Base-by-base conservation (phyloP, 768 basidiomycete genomes). In the Albatrellus ellisii region DNA sequence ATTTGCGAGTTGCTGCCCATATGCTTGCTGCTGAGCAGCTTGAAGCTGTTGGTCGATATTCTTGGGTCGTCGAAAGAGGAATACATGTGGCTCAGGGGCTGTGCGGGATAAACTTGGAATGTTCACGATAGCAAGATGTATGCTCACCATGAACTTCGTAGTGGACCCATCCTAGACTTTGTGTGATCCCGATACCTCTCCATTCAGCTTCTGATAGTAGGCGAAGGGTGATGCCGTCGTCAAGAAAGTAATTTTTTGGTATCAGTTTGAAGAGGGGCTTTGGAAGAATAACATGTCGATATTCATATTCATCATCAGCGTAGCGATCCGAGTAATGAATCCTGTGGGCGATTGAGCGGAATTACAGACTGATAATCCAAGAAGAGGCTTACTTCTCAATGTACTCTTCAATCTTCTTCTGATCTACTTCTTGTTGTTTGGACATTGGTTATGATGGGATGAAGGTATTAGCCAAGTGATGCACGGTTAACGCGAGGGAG, bases 81-180 rank as follows among this genome's bases (percentile, higher is more conserved):
- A 72, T 45, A 95, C 89, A 57, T 94, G 90, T 8, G 90, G 89
- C 59, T 89, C 89, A 6, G 90, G 90, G 31, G 85, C 88, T 90
- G 51, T 26, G 42, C 37, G 34, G 25, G 20, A 32, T 15, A 42
- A 38, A 32, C 36, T 40, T 24, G 40, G 14, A 15, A 21, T 35
- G 42, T 37, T 35, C n/a, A 38, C 36, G 41, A 14, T 40, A 28
- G 26, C 22, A 20, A 12, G 20, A 36, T 39, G 38, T 11, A 33
- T 14, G 12, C n/a, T 27, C 48, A 82, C 90, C 86, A 54, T 97
- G 92, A n/a, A 92, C 86, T 66, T 92, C 91, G 54, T 92, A 97
- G 54, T 95, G 91, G 56, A 88, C 85, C 91, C 92, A 98, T 3
- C 92, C 92, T 18, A 94, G 67, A 60, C 87, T 91, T 63, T 99